A percentile compares a stretch with the other conserved stretches of the same genome.
Conservation (phyloP, 768 basidiomycete genomes). For the Gelatoporia subvermispora region DNA sequence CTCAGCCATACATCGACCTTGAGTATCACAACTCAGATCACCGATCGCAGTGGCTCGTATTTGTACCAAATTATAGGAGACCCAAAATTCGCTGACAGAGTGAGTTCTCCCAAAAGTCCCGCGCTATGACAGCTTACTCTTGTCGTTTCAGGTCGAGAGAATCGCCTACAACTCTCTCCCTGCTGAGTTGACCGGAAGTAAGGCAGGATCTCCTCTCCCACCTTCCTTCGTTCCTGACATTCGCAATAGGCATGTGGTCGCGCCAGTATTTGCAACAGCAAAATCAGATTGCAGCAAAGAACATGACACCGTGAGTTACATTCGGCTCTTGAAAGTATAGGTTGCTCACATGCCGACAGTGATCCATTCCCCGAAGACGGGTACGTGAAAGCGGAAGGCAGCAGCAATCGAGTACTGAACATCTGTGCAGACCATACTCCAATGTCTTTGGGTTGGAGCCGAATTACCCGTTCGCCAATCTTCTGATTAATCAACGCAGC, state of each 20-base stretch:
- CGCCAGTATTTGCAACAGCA: slow-evolving; percentile 56
- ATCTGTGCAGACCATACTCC: slow-evolving; percentile 33
- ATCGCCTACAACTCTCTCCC: slow-evolving; percentile 51
- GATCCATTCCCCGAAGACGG: slow-evolving; percentile 51
- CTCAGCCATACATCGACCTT: background rate
- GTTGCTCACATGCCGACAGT: slow-evolving; percentile 21
- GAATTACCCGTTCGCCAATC: slow-evolving; percentile 39
- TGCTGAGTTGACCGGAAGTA: slow-evolving; percentile 42
- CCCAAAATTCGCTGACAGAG: slow-evolving; percentile 45
- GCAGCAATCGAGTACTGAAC: background rate
- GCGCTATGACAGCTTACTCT: background rate
- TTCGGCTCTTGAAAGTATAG: background rate
- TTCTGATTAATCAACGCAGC: background rate
- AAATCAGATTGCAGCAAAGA: slow-evolving; percentile 52
- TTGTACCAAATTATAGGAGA: slow-evolving; percentile 54
- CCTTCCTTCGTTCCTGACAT: background rate
- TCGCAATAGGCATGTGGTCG: slow-evolving; percentile 49
- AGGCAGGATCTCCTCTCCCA: background rate
- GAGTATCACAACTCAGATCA: background rate
- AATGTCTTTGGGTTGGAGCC: slow-evolving; percentile 48
- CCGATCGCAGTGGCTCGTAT: slow-evolving; percentile 39
- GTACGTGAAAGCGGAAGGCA: slow-evolving; percentile 22
- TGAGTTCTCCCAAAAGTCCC: slow-evolving; percentile 16
- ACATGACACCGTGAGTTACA: slow-evolving; percentile 43
- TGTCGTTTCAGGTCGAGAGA: slow-evolving; percentile 31